Percentiles rank a stretch among this genome's conserved stretches.
Evolutionary conservation across 2,329 filamentous ascomycete genomes (phyloP).

Genomic region (Ampelomyces quisqualis): DNA sequence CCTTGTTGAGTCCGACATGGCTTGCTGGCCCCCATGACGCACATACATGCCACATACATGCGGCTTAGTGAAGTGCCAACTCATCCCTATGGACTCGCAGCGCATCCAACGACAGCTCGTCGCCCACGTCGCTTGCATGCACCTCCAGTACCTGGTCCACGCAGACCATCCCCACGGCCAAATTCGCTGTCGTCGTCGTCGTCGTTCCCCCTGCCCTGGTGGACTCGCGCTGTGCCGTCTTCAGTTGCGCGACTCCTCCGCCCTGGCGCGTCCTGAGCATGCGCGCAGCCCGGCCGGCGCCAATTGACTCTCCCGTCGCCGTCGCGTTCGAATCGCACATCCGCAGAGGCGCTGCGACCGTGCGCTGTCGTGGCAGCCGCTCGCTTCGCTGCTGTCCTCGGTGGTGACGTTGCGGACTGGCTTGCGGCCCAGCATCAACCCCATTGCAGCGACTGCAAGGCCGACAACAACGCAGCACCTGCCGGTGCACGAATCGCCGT

Average conservation of each 20-base stretch:
- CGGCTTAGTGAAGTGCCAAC: constrained; percentile 17
- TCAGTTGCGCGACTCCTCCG: neutral
- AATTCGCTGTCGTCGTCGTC: constrained; percentile 4
- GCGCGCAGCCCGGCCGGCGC: constrained; percentile 3
- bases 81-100: constrained; percentile 2
- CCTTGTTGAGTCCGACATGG: neutral
- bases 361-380: constrained; percentile 11
- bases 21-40: constrained; percentile 6
- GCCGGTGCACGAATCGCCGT: constrained; percentile 15
- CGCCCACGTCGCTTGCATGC: constrained; percentile 13
- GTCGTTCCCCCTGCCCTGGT: constrained; percentile 1
- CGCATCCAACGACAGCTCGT: neutral
- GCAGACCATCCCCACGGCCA: constrained; percentile 11
- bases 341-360: constrained; percentile 15
- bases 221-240: neutral
- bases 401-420: constrained; percentile 18
- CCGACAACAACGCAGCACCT: constrained; percentile 15
- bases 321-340: constrained; percentile 9
- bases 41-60: constrained; percentile 10
- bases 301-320: constrained; percentile 11
- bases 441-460: constrained; percentile 12
- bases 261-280: constrained; percentile 7
- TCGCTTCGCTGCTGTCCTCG: constrained; percentile 11
- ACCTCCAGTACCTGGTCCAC: constrained; percentile 4
- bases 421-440: neutral